These are phyloP conservation scores for Tulasnella sp. DNA, from an alignment of 768 basidiomycete genomes.

Conservation along the genomic window DNA sequence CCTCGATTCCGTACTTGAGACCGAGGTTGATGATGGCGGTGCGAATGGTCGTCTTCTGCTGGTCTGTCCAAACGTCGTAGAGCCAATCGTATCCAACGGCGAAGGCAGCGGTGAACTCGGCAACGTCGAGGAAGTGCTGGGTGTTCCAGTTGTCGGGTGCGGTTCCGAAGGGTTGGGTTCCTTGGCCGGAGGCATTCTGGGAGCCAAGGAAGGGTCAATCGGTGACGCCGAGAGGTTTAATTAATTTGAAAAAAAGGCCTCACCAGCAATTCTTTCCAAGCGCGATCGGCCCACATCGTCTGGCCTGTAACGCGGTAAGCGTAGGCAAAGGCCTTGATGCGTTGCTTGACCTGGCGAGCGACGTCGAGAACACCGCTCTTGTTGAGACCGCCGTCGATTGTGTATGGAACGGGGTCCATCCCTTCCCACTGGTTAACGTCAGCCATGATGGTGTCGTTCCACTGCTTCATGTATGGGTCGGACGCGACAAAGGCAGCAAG, in stretches of 20 bases:
- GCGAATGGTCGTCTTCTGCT: constrained; percentile 67
- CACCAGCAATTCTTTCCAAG: constrained; percentile 79
- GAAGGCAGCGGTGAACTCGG: constrained; percentile 85
- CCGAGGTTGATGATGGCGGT: constrained; percentile 74
- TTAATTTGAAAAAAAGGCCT: constrained; percentile 36
- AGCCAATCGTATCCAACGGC: constrained; percentile 97
- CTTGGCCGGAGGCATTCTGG: constrained; percentile 74
- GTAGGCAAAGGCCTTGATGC: constrained; percentile 90
- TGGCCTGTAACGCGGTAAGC: constrained; percentile 88
- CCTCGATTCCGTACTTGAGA: constrained; percentile 59
- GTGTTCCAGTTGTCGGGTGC: constrained; percentile 75
- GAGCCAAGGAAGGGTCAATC: constrained; percentile 18
- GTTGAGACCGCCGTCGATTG: constrained; percentile 60
- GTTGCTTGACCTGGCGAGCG: constrained; percentile 82
- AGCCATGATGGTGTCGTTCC: constrained; percentile 87
- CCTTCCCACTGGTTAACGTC: constrained; percentile 77
- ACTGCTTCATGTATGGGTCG: constrained; percentile 80
- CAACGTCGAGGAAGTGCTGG: constrained; percentile 84
- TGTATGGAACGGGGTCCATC: constrained; percentile 63
- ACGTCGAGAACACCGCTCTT: constrained; percentile 86
- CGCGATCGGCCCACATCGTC: constrained; percentile 83
- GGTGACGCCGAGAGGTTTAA: neutral
- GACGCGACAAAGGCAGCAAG: constrained; percentile 70
- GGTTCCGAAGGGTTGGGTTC: constrained; percentile 62
- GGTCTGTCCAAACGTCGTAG: constrained; percentile 72